A percentile compares a stretch with the other conserved stretches of the same genome.
Evolutionary conservation across 306 rosid genomes (phyloP).

Genomic region (Oemleria cerasiformis): DNA sequence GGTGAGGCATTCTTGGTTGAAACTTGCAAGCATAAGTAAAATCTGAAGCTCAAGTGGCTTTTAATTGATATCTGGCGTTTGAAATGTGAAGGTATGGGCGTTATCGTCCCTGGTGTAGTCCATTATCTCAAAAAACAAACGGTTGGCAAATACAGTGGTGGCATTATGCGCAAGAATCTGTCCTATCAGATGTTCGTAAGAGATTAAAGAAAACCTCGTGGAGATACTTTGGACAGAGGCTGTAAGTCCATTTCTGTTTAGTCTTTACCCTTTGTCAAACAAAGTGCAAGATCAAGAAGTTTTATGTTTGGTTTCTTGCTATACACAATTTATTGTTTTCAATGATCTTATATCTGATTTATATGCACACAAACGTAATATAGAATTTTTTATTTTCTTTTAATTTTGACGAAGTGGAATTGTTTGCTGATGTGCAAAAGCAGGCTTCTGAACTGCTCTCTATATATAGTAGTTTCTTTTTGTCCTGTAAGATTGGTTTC

Average conservation of each 20-base stretch:
- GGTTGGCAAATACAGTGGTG: constrained; percentile 90
- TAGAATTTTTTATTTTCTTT: too few species aligned
- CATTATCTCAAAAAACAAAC: constrained; percentile 48
- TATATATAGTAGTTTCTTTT: neutral
- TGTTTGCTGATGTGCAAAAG: neutral
- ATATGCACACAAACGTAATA: neutral
- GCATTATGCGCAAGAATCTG: constrained; percentile 90
- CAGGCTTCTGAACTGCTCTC: neutral
- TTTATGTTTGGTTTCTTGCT: neutral
- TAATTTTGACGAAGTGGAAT: neutral
- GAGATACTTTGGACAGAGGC: constrained; percentile 80
- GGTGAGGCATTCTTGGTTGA: neutral
- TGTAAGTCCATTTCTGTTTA: constrained; percentile 47
- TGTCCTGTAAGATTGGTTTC: neutral
- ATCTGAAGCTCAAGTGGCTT: constrained; percentile 10
- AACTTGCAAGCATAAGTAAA: neutral
- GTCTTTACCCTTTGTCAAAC: neutral
- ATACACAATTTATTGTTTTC: neutral
- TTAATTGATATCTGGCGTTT: constrained; percentile 21
- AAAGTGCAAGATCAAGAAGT: neutral
- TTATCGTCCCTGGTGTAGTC: constrained; percentile 80
- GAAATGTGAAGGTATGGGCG: constrained; percentile 70
- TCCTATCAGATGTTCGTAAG: constrained; percentile 77
- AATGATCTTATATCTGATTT: neutral
- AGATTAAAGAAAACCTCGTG: constrained; percentile 80